Base-by-base conservation (phyloP, 441 rosid species). In the Cnidoscolus chayamansa region DNA sequence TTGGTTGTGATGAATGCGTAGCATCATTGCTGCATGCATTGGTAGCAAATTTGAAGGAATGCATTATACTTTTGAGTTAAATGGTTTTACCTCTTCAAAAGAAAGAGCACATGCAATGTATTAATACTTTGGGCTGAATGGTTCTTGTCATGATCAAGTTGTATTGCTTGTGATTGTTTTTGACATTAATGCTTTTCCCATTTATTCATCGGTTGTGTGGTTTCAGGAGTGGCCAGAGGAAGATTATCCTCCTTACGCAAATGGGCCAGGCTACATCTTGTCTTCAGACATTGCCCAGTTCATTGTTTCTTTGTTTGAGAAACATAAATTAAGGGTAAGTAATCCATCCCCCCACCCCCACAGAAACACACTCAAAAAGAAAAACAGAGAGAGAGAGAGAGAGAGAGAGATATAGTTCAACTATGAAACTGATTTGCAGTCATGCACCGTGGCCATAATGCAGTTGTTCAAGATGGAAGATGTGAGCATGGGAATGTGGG, bases 401-500 rank as follows among this genome's bases (percentile, higher is more conserved):
- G n/a, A n/a, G n/a, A n/a, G n/a, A n/a, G n/a, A n/a, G n/a, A n/a
- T n/a, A n/a, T n/a, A n/a, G n/a, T n/a, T n/a, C n/a, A n/a, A n/a
- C n/a, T n/a, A n/a, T n/a, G n/a, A n/a, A n/a, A n/a, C n/a, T n/a
- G n/a, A n/a, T n/a, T n/a, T n/a, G 19, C 35, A 71, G 35, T 62
- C 54, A n/a, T 60, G 11, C 48, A 7, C n/a, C 7, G 47, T n/a
- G 3, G 19, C 50, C 53, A 53, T 30, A 43, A 3, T 75, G 81
- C 89, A 94, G 97, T 48, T 94, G 79, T 94, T 92, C 80, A 94
- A 94, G 87, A 94, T 94, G 98, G 98, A 94, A 79, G 98, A 94
- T 55, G 97, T 94, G 76, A 94, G 98, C 53, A 87, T 94, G 85
- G 98, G 98, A 83, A 87, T 94, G 98, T 94, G 97, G 98, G 97